Conservation (phyloP, 768 basidiomycete species). For the Gloeostereum incarnatum region DNA sequence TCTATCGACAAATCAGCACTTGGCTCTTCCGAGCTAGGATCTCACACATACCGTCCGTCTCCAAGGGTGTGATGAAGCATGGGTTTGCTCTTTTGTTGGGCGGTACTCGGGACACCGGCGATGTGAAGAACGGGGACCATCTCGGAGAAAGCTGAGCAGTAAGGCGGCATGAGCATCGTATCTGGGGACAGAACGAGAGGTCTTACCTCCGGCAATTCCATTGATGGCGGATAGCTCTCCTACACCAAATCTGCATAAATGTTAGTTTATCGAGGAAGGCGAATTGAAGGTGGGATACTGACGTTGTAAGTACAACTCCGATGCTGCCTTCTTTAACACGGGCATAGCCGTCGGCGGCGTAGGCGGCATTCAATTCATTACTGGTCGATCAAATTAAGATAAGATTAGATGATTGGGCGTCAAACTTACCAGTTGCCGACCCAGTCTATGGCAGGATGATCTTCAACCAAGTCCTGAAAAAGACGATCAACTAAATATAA, state of each 20-base stretch:
- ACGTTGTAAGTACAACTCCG: slow-evolving; percentile 76
- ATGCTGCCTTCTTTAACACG: slow-evolving; percentile 69
- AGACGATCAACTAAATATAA: neutral
- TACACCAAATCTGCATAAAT: slow-evolving; percentile 66
- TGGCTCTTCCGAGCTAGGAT: neutral
- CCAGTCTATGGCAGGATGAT: slow-evolving; percentile 72
- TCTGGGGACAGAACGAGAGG: neutral
- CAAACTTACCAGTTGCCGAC: slow-evolving; percentile 67
- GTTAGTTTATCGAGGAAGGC: neutral
- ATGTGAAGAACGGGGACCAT: slow-evolving; percentile 88
- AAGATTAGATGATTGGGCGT: neutral
- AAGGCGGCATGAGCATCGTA: neutral
- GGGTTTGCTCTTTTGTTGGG: slow-evolving; percentile 60
- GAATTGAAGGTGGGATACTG: slow-evolving; percentile 6
- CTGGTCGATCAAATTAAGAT: slow-evolving; percentile 24
- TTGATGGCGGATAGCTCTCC: slow-evolving; percentile 87
- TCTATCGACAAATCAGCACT: slow-evolving; percentile 21
- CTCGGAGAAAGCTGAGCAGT: slow-evolving; percentile 59
- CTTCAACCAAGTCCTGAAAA: slow-evolving; percentile 71
- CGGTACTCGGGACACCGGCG: slow-evolving; percentile 72
- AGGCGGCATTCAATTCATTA: slow-evolving; percentile 81
- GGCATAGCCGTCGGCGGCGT: slow-evolving; percentile 92
- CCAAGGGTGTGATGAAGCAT: slow-evolving; percentile 87
- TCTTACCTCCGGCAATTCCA: slow-evolving; percentile 68
- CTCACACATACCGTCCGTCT: slow-evolving; percentile 48